These are phyloP conservation scores for Macrolepiota fuliginosa DNA, from an alignment of 768 basidiomycete genomes.

Conservation along the genomic window DNA sequence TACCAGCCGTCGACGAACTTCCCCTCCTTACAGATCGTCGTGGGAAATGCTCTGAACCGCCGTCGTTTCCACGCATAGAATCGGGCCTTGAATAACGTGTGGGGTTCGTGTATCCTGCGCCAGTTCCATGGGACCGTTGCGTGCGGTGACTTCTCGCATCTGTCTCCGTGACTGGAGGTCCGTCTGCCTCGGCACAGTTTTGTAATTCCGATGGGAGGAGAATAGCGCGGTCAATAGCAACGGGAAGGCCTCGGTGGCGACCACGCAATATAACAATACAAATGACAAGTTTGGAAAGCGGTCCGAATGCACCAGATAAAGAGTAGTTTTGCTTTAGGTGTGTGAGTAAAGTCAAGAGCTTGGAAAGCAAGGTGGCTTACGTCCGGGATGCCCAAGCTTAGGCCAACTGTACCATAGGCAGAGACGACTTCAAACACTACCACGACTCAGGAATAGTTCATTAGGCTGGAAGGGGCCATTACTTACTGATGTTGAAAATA, in stretches of 20 bases:
- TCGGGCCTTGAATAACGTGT: neutral
- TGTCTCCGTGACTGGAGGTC: neutral
- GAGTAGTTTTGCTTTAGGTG: constrained; percentile 69
- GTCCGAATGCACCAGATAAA: constrained; percentile 72
- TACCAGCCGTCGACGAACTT: neutral
- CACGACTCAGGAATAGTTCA: neutral
- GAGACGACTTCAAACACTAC: constrained; percentile 86
- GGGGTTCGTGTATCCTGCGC: neutral
- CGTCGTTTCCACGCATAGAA: neutral
- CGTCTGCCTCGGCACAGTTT: constrained; percentile 16
- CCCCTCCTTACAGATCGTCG: neutral
- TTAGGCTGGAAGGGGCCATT: constrained; percentile 1
- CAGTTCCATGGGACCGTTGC: neutral
- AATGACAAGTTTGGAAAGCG: constrained; percentile 85
- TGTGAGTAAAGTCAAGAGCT: neutral
- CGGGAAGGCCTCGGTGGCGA: constrained; percentile 84
- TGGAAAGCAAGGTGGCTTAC: constrained; percentile 39
- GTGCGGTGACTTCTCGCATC: constrained; percentile 5
- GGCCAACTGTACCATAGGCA: constrained; percentile 86
- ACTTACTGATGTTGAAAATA: constrained; percentile 75
- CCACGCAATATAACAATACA: constrained; percentile 92
- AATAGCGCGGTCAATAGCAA: constrained; percentile 86
- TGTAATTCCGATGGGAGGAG: constrained; percentile 71
- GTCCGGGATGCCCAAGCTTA: constrained; percentile 83
- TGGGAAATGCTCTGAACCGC: neutral